Base-by-base conservation (phyloP, 1,284 basidiomycete genomes). In the Porodaedalea pini region DNA sequence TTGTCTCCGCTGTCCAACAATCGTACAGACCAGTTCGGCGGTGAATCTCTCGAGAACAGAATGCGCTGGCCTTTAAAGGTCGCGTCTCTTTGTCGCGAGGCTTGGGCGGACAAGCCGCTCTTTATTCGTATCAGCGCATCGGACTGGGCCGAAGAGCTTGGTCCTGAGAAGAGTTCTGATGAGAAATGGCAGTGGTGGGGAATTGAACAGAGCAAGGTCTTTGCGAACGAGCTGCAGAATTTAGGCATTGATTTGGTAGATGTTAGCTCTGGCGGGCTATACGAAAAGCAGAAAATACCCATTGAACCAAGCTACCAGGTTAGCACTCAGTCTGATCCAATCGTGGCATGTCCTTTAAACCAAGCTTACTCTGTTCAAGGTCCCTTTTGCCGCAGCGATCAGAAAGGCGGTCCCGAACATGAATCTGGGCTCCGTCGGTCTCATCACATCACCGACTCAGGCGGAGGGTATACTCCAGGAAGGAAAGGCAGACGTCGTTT, bases 241-340 rank as follows among this genome's bases (percentile, higher is more conserved):
- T 63, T 83, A 8, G 87, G 86, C 6, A 76, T 91, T 11, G 90
- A 92, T 67, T 73, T 93, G 29, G 69, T 93, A 52, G 88, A 92
- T 70, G 78, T 78, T 54, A 86, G 82, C 57, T 78, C 79, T 0
- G 88, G 86, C 17, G 89, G 90, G 1, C 86, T 87, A 67, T 88
- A 81, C 74, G 67, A 64, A 2, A 67, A 78, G 58, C 86, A 88
- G 68, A 74, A 81, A 63, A 86, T 91, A 61, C 61, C 75, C 0
- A 58, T 83, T 48, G 73, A 67, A 3, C 86, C 83, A 11, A 84
- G 82, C 1, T 91, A 89, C 69, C 88, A 86, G 74, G 86, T 80
- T 54, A 15, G 68, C n/a, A n/a, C n/a, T n/a, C n/a, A n/a, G n/a
- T n/a, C n/a, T n/a, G n/a, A n/a, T n/a, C n/a, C n/a, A n/a, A n/a